phyloP scores from a whole-genome alignment of 257 asterid genomes.

The Solanum bukasovii region DNA sequence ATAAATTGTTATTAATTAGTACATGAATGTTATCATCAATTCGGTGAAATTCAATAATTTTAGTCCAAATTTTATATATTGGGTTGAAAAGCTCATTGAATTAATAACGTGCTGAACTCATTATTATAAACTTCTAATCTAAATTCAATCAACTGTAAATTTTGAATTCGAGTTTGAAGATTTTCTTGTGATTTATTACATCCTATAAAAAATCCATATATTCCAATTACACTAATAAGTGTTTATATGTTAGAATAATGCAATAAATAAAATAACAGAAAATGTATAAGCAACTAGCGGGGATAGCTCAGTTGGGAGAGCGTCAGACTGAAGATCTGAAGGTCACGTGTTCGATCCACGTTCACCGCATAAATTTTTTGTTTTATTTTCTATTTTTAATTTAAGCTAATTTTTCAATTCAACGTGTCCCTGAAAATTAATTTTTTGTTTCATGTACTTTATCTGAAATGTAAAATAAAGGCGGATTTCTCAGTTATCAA shows the following conservation, averaged over 20 bases:
- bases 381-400: too few species aligned
- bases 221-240: rapidly evolving
- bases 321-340: slow-evolving; percentile 88
- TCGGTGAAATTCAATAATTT: background rate
- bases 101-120: background rate
- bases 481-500: too few species aligned
- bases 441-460: background rate
- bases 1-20: background rate
- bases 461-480: too few species aligned
- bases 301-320: slow-evolving; percentile 98
- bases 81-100: background rate
- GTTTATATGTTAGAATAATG: background rate
- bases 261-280: rapidly evolving
- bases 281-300: slow-evolving; percentile 14
- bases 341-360: slow-evolving; percentile 99
- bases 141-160: background rate
- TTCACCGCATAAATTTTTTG: slow-evolving; percentile 46
- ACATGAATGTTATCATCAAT: background rate
- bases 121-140: background rate
- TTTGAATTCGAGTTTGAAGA: background rate
- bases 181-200: background rate
- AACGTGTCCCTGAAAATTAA: background rate
- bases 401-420: background rate
- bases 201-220: background rate
- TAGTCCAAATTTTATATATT: background rate